Evolutionary conservation across 257 asterid species (phyloP).

Genomic region (Petunia secreta): DNA sequence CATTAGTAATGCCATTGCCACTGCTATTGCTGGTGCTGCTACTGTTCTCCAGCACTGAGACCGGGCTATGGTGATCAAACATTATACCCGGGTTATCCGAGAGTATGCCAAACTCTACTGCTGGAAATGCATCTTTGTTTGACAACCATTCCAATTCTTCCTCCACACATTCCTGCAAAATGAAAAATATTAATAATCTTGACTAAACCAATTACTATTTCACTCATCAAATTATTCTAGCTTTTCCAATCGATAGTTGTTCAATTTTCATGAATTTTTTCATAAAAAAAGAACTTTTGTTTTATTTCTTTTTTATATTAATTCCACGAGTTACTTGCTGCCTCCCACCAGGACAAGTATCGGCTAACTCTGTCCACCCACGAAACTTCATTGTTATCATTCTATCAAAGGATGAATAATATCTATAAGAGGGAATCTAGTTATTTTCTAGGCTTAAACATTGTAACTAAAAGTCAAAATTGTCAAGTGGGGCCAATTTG

Average conservation of each 20-base stretch:
- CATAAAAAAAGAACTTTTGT: not conserved
- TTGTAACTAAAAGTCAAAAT: conserved; percentile 12
- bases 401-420: not conserved
- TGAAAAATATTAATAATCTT: not conserved
- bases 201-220: not conserved
- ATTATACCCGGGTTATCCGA: conserved; percentile 49
- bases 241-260: no score
- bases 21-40: conserved; percentile 46
- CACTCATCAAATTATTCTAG: not conserved
- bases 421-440: conserved; percentile 17
- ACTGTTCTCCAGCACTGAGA: conserved; percentile 73
- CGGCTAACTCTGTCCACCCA: not conserved
- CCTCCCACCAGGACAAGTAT: no score
- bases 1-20: conserved; percentile 37
- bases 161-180: conserved; percentile 46
- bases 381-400: not conserved
- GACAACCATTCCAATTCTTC: conserved; percentile 88
- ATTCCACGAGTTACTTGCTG: not conserved
- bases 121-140: conserved; percentile 83
- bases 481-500: conserved; percentile 18
- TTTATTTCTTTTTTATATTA: not conserved
- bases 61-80: conserved; percentile 66
- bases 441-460: not conserved
- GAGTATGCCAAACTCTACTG: conserved; percentile 64
- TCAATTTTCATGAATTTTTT: conserved; percentile 4